Conservation (phyloP, 1,284 basidiomycete species). For the Pascua sp. region DNA sequence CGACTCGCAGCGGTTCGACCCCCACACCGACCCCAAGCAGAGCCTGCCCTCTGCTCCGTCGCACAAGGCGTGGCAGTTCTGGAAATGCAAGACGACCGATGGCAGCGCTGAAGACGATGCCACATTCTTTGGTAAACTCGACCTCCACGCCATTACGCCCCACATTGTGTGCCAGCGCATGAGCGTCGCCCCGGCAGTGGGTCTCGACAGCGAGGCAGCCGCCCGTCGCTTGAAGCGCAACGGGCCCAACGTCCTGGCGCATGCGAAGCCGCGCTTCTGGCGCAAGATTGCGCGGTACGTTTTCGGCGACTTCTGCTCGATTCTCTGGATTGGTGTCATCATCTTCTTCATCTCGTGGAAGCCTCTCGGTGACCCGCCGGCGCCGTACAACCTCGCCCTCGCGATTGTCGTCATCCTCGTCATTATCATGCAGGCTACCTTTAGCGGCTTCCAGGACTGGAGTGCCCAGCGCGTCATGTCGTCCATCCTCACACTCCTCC, state of each 20-base stretch:
- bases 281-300: constrained; percentile 51
- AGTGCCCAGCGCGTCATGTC: constrained; percentile 49
- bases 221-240: constrained; percentile 51
- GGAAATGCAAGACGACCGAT: background rate
- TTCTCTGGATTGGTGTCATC: constrained; percentile 56
- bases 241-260: constrained; percentile 50
- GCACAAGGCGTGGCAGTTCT: background rate
- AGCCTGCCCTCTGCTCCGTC: background rate
- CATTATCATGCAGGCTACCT: constrained; percentile 50
- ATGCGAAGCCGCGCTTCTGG: constrained; percentile 43
- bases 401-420: constrained; percentile 50
- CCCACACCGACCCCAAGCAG: background rate
- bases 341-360: constrained; percentile 54
- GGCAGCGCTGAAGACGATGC: constrained; percentile 19
- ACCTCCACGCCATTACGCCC: constrained; percentile 56
- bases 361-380: constrained; percentile 51
- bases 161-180: constrained; percentile 56
- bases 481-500: constrained; percentile 51
- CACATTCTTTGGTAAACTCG: constrained; percentile 47
- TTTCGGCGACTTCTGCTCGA: constrained; percentile 57
- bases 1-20: constrained; percentile 29
- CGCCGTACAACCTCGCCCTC: constrained; percentile 52
- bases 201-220: constrained; percentile 56
- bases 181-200: constrained; percentile 52
- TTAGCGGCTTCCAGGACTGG: constrained; percentile 41